phyloP scores from a whole-genome alignment of 257 asterid genomes.

The Jaltomata sinuosa region DNA sequence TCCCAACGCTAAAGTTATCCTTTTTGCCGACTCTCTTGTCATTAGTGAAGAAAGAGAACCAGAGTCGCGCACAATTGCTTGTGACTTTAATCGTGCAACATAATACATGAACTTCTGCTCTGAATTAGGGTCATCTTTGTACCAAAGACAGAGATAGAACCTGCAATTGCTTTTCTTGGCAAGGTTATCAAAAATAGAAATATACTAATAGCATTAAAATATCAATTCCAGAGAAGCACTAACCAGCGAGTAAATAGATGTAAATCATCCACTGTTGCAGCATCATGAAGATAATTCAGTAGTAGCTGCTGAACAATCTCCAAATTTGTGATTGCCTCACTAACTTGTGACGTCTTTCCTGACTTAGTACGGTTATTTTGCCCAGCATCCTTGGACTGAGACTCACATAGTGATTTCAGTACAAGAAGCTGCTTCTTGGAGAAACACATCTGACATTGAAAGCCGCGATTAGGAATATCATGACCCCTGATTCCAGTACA shows the following conservation, averaged over 20 bases:
- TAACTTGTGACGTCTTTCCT: slow-evolving; percentile 38
- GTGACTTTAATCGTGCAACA: slow-evolving; percentile 70
- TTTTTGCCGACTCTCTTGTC: slow-evolving; percentile 77
- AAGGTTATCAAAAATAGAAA: slow-evolving; percentile 4
- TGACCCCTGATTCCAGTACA: slow-evolving; percentile 70
- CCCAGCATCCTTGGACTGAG: slow-evolving; percentile 45
- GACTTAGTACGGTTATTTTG: slow-evolving; percentile 26
- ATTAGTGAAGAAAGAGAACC: slow-evolving; percentile 37
- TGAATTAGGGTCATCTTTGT: slow-evolving; percentile 83
- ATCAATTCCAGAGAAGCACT: slow-evolving; percentile 16
- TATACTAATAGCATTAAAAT: slow-evolving; percentile 4
- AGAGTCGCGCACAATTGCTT: slow-evolving; percentile 63
- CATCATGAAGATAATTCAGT: slow-evolving; percentile 77
- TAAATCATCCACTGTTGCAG: slow-evolving; percentile 57
- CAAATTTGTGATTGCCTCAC: slow-evolving; percentile 38
- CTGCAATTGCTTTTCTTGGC: slow-evolving; percentile 36
- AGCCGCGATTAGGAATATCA: slow-evolving; percentile 43
- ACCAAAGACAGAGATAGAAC: slow-evolving; percentile 98
- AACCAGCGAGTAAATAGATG: slow-evolving; percentile 81
- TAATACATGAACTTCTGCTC: slow-evolving; percentile 48
- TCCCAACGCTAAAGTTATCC: slow-evolving; percentile 74
- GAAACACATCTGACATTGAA: slow-evolving; percentile 59
- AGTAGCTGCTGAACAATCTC: slow-evolving; percentile 95
- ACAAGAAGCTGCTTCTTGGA: slow-evolving; percentile 69
- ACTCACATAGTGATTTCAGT: slow-evolving; percentile 51